Evolutionary conservation across 371 early-diverging fungal genomes (phyloP), one percentile per base, ranked within the genome.

Genomic region (Mortierella sp.): DNA sequence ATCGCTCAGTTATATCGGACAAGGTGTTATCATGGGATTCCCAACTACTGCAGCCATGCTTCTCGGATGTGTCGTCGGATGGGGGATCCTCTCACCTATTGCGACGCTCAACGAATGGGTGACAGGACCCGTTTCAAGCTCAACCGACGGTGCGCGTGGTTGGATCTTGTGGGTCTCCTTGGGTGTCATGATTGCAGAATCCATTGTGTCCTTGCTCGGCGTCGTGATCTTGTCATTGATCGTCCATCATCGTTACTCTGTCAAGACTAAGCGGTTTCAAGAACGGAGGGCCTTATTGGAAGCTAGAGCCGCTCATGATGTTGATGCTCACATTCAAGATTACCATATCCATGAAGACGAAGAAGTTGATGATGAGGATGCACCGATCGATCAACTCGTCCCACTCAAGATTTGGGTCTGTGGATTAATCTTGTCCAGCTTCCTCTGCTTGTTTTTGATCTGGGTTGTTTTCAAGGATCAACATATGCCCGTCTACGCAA

Each of bases 161-260:
- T 95, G 95, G 95, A 95, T 95, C 64, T 80, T 94, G 32, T 95
- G 95, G 94, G 87, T 94, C n/a, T 93, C 94, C 40, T 50, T 78
- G 15, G 93, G 93, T 11, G 92, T 95, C 19, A 94, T 95, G 94
- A 90, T 95, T 73, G 89, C 93, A 6, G 95, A 95, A 64, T 88
- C 91, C n/a, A 65, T 90, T 1, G 86, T 93, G 0, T 93, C 94
- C 0, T 72, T 95, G 41, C 72, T 84, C 3, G 72, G 93, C 7
- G 89, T 95, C 13, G 67, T 87, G 6, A 59, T 86, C 16, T 75
- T 84, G 52, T 69, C 87, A 0, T 50, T 87, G 33, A 60, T 84
- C 33, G 75, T 74, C 16, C 72, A 67, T 36, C 47, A 71, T 52
- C 79, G 74, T 0, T 58, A 63, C 43, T 36, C 40, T 3, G 45